These are phyloP conservation scores for Arthrobotrys entomopaga DNA, from an alignment of 2,329 filamentous ascomycete genomes.

Conservation along the genomic window DNA sequence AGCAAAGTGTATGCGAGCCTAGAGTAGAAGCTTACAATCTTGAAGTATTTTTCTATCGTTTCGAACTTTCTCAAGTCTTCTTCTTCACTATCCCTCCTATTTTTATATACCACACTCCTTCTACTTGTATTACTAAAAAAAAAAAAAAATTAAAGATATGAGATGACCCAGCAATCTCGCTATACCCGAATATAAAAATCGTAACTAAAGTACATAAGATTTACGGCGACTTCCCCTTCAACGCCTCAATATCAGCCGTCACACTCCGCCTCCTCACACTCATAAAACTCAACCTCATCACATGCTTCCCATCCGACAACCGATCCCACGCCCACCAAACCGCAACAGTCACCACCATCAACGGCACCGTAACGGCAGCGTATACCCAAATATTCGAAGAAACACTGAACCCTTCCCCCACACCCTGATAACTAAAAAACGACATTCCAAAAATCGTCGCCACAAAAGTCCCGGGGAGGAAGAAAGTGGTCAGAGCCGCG, in stretches of 20 bases:
- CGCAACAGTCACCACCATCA: constrained; percentile 21
- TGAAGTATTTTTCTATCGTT: too few relatives aligned
- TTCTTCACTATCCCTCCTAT: too few relatives aligned
- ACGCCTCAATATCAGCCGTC: constrained; percentile 16
- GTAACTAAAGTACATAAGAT: neutral
- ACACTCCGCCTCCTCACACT: constrained; percentile 15
- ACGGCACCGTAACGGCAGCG: constrained; percentile 15
- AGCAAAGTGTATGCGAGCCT: too few relatives aligned
- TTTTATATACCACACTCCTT: too few relatives aligned
- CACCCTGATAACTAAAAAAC: constrained; percentile 14
- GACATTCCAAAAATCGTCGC: constrained; percentile 23
- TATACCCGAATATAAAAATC: neutral
- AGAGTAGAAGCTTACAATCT: too few relatives aligned
- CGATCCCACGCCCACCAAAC: constrained; percentile 32
- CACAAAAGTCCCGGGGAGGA: too few relatives aligned
- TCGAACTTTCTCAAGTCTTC: too few relatives aligned
- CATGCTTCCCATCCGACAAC: constrained; percentile 9
- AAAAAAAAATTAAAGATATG: too few relatives aligned
- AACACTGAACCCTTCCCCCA: constrained; percentile 5
- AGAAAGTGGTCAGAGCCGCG: too few relatives aligned
- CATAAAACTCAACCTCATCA: constrained; percentile 20
- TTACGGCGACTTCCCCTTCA: constrained; percentile 5
- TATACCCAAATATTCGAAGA: constrained; percentile 24
- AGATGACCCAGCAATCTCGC: too few relatives aligned
- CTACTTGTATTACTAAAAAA: too few relatives aligned